Conservation (phyloP, 495 filamentous ascomycete genomes). For the Aspergillus bertholletiae region DNA sequence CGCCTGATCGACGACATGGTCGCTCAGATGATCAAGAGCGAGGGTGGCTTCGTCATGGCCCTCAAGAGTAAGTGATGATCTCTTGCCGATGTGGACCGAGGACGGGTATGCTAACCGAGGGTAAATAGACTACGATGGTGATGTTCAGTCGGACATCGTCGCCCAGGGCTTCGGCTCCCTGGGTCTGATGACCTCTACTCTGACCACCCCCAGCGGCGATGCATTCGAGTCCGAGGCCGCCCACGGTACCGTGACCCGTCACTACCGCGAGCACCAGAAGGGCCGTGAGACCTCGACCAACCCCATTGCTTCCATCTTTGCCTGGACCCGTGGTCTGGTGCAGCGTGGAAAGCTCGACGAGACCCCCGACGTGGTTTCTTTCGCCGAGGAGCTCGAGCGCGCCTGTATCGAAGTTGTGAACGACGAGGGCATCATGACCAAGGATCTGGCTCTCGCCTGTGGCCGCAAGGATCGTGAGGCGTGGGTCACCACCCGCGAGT, state of each 20-base stretch:
- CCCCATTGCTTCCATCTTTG: conserved; percentile 97
- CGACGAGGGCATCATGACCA: conserved; percentile 94
- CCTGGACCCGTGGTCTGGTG: conserved; percentile 93
- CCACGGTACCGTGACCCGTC: conserved; percentile 95
- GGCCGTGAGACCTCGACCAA: conserved; percentile 96
- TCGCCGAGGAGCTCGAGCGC: conserved; percentile 86
- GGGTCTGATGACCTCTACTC: conserved; percentile 95
- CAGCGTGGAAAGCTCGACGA: conserved; percentile 88
- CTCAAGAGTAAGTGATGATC: conserved; percentile 78
- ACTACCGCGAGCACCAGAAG: conserved; percentile 98
- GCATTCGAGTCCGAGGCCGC: conserved; percentile 97
- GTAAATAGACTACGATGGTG: conserved; percentile 86
- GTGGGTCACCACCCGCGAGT: conserved; percentile 87
- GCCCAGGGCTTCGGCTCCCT: conserved; percentile 98
- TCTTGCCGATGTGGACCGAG: not conserved
- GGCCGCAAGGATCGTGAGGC: conserved; percentile 76
- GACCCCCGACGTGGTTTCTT: conserved; percentile 82
- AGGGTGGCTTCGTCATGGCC: conserved; percentile 93
- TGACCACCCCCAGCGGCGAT: conserved; percentile 91
- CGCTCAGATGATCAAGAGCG: conserved; percentile 98
- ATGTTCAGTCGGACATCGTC: conserved; percentile 97
- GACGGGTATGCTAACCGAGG: conserved; percentile 6
- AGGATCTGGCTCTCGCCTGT: conserved; percentile 89
- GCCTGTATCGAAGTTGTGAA: conserved; percentile 95
- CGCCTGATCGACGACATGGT: conserved; percentile 99